phyloP scores from a whole-genome alignment of 169 alveolate genomes.

The Perkinsus chesapeaki region DNA sequence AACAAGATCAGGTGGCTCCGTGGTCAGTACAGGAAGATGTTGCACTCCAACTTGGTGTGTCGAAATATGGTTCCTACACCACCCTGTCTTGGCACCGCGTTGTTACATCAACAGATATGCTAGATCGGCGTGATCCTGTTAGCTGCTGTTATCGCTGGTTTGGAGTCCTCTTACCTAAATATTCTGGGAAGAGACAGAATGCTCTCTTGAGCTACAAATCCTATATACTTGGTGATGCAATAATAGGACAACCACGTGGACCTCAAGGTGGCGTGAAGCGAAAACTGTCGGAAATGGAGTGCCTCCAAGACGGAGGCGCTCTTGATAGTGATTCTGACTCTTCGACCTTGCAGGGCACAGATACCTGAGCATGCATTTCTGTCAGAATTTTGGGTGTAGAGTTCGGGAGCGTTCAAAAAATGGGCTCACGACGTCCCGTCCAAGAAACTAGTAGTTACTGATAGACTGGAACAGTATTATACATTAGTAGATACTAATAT shows the following conservation, averaged over 20 bases:
- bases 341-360: neutral
- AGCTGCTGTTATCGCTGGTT: neutral
- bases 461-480: too few species aligned
- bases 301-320: neutral
- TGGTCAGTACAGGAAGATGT: neutral
- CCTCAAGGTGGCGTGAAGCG: neutral
- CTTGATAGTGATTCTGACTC: neutral
- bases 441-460: too few species aligned
- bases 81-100: neutral
- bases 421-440: neutral
- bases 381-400: neutral
- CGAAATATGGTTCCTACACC: neutral
- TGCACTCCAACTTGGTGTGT: neutral
- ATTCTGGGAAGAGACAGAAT: neutral
- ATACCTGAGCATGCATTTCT: neutral
- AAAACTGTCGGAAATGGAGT: neutral
- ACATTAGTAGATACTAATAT: too few species aligned
- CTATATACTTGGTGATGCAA: neutral
- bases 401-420: neutral
- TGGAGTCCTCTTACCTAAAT: neutral
- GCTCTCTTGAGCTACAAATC: neutral
- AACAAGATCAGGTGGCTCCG: neutral
- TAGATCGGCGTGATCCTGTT: neutral
- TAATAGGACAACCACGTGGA: neutral
- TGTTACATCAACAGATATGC: neutral